phyloP scores from a whole-genome alignment of 75 land plant species.

The Picea glauca region DNA sequence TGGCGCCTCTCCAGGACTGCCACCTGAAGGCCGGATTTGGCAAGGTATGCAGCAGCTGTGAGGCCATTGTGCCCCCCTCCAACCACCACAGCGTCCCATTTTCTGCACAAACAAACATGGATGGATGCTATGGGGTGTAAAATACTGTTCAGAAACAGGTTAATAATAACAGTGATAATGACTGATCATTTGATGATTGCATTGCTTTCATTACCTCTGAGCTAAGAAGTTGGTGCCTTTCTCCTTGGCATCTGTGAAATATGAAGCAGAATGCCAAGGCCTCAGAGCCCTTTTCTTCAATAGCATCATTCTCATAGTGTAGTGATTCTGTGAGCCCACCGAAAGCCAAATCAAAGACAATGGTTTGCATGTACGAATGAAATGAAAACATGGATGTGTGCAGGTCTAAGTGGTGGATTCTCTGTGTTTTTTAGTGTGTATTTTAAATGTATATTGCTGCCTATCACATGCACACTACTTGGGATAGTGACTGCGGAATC shows the following conservation, averaged over 20 bases:
- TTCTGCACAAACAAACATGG: conserved; percentile 19
- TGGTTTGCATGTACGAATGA: no score
- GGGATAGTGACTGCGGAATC: no score
- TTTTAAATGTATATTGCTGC: no score
- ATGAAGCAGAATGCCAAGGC: not conserved
- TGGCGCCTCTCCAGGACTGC: conserved; percentile 88
- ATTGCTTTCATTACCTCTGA: conserved; percentile 6
- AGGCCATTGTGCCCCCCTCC: conserved; percentile 99
- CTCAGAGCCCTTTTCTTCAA: no score
- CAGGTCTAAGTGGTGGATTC: no score
- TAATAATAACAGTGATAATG: not conserved
- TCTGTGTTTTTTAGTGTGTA: no score
- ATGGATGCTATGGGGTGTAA: not conserved
- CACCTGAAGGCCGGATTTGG: conserved; percentile 75
- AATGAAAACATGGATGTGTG: no score
- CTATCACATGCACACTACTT: no score
- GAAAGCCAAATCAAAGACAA: no score
- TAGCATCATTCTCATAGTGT: no score
- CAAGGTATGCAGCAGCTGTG: conserved; percentile 89
- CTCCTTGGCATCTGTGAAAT: conserved; percentile 9
- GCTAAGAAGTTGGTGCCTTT: conserved; percentile 9
- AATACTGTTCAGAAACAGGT: not conserved
- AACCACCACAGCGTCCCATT: conserved; percentile 88
- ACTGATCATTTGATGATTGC: not conserved
- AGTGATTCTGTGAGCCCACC: no score